Evolutionary conservation across 805 yeast species (phyloP), one percentile per base, ranked within the genome.

Genomic region (Lachancea dasiensis): DNA sequence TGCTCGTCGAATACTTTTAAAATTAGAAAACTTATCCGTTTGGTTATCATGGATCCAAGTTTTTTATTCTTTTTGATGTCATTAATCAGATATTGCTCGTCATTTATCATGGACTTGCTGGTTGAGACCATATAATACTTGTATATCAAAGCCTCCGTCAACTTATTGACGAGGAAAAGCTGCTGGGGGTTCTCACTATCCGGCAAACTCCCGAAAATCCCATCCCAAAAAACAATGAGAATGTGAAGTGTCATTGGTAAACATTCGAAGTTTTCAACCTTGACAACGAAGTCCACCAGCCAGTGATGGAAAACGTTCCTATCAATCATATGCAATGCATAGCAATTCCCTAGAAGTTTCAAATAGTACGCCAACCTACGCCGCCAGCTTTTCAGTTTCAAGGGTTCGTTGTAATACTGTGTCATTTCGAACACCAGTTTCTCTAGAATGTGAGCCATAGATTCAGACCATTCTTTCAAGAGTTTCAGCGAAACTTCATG

Each of bases 401-500:
- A 47, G 31, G 46, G 40, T 34, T 60, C 62, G 34, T 56, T 54
- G 34, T 50, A 50, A 33, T 51, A 43, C 31, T 51, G 54, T 11
- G 46, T 45, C 59, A 60, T 55, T 36, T 60, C 64, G 44, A 57
- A 56, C 6, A 60, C 48, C 18, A 60, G 39, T 40, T 54, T 57
- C 39, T 63, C 65, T 31, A 62, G 34, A 6, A 60, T 82, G 39
- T 74, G 78, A 3, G 78, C 69, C 11, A 89, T 78, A 47, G 84
- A 94, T 28, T 79, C 83, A 0, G 97, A 84, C 97, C 97, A 90
- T 54, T 86, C 95, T 41, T 75, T 75, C 14, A 81, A 66, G 86
- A 96, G 81, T 33, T 70, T 74, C 17, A 63, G 57, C 41, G 79
- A 82, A n/a, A 68, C 63, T 1, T 56, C 41, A 4, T 34, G 16